Percentiles rank a stretch among this genome's conserved stretches.
phyloP scores from a whole-genome alignment of 148 eudicot species.

The Chenopodium suecicum region DNA sequence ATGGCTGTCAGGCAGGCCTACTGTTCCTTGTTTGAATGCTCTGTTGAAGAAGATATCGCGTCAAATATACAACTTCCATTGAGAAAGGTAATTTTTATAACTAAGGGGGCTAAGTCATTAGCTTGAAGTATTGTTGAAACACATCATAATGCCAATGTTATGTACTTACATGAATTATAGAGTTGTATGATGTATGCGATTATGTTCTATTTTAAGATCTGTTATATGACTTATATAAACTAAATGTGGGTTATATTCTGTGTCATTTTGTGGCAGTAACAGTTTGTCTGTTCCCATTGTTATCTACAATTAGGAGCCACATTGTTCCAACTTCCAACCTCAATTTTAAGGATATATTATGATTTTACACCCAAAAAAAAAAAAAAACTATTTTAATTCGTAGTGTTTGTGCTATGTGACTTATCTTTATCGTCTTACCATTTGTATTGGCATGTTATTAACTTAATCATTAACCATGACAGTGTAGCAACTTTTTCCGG shows the following conservation, averaged over 20 bases:
- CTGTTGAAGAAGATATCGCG: constrained; percentile 75
- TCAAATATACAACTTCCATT: constrained; percentile 43
- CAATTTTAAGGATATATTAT: background rate
- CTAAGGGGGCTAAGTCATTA: background rate
- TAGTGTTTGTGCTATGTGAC: no score
- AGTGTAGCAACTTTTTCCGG: no score
- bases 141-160: background rate
- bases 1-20: constrained; percentile 67
- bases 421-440: no score
- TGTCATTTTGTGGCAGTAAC: background rate
- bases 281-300: background rate
- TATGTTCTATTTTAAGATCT: no score
- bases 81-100: constrained; percentile 52
- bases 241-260: background rate
- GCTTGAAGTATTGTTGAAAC: background rate
- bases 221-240: background rate
- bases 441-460: no score
- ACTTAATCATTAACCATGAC: no score
- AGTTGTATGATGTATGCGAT: background rate
- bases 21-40: constrained; percentile 55
- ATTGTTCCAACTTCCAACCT: background rate
- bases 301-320: background rate
- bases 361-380: no score
- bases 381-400: no score
- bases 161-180: background rate